These are phyloP conservation scores for Cornus kousa DNA, from an alignment of 148 eudicot genomes.

Conservation along the genomic window DNA sequence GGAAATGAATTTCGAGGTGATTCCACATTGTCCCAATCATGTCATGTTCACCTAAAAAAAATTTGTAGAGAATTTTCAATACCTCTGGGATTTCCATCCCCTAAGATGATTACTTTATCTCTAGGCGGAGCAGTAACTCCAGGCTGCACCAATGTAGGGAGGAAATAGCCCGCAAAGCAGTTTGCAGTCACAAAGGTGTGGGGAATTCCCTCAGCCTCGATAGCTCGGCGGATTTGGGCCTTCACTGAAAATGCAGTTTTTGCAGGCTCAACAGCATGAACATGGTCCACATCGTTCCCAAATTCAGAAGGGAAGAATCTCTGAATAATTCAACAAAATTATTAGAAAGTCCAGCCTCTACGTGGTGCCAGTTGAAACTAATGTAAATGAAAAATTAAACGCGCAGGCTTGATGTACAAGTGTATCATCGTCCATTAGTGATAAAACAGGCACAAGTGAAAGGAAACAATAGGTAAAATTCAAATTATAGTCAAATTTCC, in stretches of 20 bases:
- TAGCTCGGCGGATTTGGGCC: slow-evolving; percentile 44
- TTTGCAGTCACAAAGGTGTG: slow-evolving; percentile 44
- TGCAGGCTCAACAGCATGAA: slow-evolving; percentile 51
- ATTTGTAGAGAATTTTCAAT: not conserved
- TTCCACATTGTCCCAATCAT: too few species aligned
- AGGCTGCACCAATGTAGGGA: slow-evolving; percentile 47
- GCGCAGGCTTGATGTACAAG: too few species aligned
- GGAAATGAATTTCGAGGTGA: too few species aligned
- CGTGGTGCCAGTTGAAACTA: too few species aligned
- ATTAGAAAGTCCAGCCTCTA: not conserved
- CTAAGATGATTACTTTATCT: slow-evolving; percentile 39
- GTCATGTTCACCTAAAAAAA: not conserved
- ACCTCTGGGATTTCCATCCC: slow-evolving; percentile 67
- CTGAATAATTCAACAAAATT: slow-evolving; percentile 20
- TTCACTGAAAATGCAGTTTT: slow-evolving; percentile 29
- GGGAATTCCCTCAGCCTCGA: slow-evolving; percentile 64
- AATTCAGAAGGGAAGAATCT: slow-evolving; percentile 69
- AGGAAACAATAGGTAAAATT: too few species aligned
- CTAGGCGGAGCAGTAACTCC: slow-evolving; percentile 51
- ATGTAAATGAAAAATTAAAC: too few species aligned
- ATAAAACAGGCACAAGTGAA: too few species aligned
- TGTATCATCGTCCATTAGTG: too few species aligned
- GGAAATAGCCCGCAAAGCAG: slow-evolving; percentile 53
- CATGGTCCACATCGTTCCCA: slow-evolving; percentile 50
- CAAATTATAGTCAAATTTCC: too few species aligned